Percentiles rank a stretch among this genome's conserved stretches.
These are phyloP conservation scores for Elsinoe perseae DNA, from an alignment of 2,329 filamentous ascomycete genomes.

Conservation along the genomic window DNA sequence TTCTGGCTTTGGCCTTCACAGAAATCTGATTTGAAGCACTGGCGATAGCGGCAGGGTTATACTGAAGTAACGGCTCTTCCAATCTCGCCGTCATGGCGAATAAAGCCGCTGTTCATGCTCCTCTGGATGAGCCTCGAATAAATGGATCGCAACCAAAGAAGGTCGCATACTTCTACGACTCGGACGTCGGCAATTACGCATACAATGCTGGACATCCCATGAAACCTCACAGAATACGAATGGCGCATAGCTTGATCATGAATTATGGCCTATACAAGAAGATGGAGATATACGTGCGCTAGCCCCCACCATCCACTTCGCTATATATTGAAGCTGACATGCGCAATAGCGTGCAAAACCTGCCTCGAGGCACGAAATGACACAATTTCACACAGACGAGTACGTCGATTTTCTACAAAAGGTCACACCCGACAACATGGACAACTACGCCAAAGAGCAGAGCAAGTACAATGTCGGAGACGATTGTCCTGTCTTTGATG, in stretches of 20 bases:
- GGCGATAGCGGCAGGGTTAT: neutral
- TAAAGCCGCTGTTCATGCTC: conserved; percentile 37
- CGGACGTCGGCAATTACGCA: conserved; percentile 95
- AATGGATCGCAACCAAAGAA: conserved; percentile 61
- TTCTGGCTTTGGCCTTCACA: no score
- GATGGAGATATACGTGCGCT: conserved; percentile 60
- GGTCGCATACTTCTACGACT: conserved; percentile 97
- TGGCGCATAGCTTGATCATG: conserved; percentile 59
- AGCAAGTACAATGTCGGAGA: conserved; percentile 64
- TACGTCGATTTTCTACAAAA: conserved; percentile 69
- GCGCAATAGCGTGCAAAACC: conserved; percentile 26
- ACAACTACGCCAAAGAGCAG: conserved; percentile 82
- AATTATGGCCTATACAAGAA: conserved; percentile 67
- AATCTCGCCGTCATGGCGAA: conserved; percentile 39
- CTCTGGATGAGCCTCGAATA: conserved; percentile 45
- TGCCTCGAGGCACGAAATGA: conserved; percentile 62
- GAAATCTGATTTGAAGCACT: neutral
- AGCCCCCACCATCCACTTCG: neutral
- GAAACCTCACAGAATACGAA: conserved; percentile 61
- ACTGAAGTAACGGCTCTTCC: neutral
- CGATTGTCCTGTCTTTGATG: conserved; percentile 59
- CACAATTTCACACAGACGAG: conserved; percentile 65
- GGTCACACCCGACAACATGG: conserved; percentile 98
- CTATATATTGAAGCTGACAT: neutral
- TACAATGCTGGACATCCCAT: conserved; percentile 70